These are phyloP conservation scores for Bruguiera sexangula DNA, from an alignment of 345 rosid genomes.

Conservation along the genomic window DNA sequence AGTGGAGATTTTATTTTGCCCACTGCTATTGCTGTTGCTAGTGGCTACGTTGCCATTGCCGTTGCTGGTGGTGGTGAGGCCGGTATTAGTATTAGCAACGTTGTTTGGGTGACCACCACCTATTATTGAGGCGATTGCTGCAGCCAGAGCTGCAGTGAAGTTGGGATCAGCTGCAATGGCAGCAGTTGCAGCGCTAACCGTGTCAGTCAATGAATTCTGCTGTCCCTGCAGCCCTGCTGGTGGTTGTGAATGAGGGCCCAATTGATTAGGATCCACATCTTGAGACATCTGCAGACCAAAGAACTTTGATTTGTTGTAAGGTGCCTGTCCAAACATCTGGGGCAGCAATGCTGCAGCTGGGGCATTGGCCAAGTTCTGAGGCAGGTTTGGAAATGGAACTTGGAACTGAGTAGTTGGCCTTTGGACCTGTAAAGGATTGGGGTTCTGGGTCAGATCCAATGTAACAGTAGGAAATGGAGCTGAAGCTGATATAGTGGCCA, in stretches of 20 bases:
- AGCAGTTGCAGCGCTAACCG: slow-evolving; percentile 39
- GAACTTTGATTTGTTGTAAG: slow-evolving; percentile 56
- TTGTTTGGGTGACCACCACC: slow-evolving; percentile 32
- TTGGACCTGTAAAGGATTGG: slow-evolving; percentile 41
- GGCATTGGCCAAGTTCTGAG: slow-evolving; percentile 19
- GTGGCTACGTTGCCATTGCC: slow-evolving; percentile 15
- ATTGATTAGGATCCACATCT: slow-evolving; percentile 29
- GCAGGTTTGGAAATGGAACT: slow-evolving; percentile 40
- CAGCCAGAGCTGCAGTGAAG: slow-evolving; percentile 72
- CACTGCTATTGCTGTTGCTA: slow-evolving; percentile 25
- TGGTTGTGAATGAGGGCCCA: slow-evolving; percentile 27
- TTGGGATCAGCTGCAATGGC: slow-evolving; percentile 57
- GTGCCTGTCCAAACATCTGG: slow-evolving; percentile 61
- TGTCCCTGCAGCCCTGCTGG: slow-evolving; percentile 20
- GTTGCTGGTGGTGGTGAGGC: slow-evolving; percentile 19
- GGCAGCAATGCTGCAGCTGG: slow-evolving; percentile 45
- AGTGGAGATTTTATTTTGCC: slow-evolving; percentile 30
- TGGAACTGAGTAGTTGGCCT: slow-evolving; percentile 39
- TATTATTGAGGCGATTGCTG: slow-evolving; percentile 58
- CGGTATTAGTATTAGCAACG: slow-evolving; percentile 12
- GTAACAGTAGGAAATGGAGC: slow-evolving; percentile 97
- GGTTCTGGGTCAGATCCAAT: slow-evolving; percentile 66
- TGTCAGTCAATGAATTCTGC: slow-evolving; percentile 38
- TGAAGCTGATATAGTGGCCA: slow-evolving; percentile 94
- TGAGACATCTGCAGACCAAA: slow-evolving; percentile 62